Base-by-base conservation (phyloP, 352 stramenopile genomes). In the Globisporangium ultimum region DNA sequence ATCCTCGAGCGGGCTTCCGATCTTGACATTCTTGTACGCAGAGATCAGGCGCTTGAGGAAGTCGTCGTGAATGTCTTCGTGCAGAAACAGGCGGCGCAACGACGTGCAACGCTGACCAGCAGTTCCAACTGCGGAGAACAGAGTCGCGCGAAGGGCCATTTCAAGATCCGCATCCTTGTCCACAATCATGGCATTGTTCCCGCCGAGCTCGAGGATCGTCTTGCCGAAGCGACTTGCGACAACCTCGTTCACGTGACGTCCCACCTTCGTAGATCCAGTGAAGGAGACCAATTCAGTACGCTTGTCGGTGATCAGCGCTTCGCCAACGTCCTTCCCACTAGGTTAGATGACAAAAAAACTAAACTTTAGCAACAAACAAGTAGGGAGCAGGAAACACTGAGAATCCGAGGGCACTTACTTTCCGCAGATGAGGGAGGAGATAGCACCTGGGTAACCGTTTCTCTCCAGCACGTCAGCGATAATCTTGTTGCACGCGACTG, bases 131-230 rank as follows among this genome's bases (percentile, higher is more conserved):
- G 91, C 89, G 46, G 87, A 95, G 70, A 98, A 98, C 13, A 98
- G 69, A 40, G 80, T 95, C 6, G 84, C 89, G 22, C 89, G 83
- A 34, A 97, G 62, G 20, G 91, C 91, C 81, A 97, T 92, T 62
- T 97, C 85, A 18, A 96, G 63, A 59, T 98, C 88, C 12, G 91
- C 91, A 56, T 95, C 79, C 66, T 92, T 80, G 70, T 96, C 84
- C n/a, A 98, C 84, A 55, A 97, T 96, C 80, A 97, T 97, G 13
- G 91, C 91, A 61, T 97, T 98, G 74, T 98, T 98, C 46, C 91
- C 91, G 20, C 91, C 91, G 5, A 97, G 70, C 58, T 98, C 91
- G 5, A 98, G 77, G 58, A 98, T 92, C 34, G 82, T 89, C 71
- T 97, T 95, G 60, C 91, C 91, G 66, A 97, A 97, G 51, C 91